Evolutionary conservation across 768 basidiomycete species (phyloP).

Genomic region (Floccularia luteovirens): DNA sequence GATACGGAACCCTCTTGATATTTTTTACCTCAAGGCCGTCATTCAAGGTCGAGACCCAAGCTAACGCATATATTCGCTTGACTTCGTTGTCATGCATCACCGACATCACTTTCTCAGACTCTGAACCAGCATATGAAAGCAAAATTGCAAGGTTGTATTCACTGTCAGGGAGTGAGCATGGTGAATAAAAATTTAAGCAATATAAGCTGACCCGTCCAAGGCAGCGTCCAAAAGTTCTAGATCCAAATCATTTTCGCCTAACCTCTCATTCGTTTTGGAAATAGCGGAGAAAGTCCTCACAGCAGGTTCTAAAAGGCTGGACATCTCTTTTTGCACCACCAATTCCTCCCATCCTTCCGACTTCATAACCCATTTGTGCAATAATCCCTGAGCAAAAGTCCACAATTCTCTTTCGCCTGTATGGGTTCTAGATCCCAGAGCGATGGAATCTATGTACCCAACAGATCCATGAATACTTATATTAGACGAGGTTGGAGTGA

Average conservation of each 20-base stretch:
- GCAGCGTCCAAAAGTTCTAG: slow-evolving; percentile 70
- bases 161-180: slow-evolving; percentile 18
- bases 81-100: slow-evolving; percentile 41
- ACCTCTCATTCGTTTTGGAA: slow-evolving; percentile 12
- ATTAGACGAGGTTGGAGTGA: slow-evolving; percentile 32
- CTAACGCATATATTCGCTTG: slow-evolving; percentile 59
- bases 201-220: slow-evolving; percentile 39
- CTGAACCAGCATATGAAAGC: slow-evolving; percentile 46
- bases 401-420: slow-evolving; percentile 51
- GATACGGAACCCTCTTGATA: slow-evolving; percentile 62
- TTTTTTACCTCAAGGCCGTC: slow-evolving; percentile 37
- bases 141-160: slow-evolving; percentile 51
- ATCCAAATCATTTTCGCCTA: slow-evolving; percentile 34
- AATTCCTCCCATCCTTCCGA: slow-evolving; percentile 68
- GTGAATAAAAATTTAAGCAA: slow-evolving; percentile 3
- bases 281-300: slow-evolving; percentile 34
- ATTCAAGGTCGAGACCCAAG: slow-evolving; percentile 36
- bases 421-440: slow-evolving; percentile 34
- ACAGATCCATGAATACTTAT: slow-evolving; percentile 29
- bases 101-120: slow-evolving; percentile 11
- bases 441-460: slow-evolving; percentile 62
- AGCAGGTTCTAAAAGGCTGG: slow-evolving; percentile 35
- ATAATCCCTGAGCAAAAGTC: slow-evolving; percentile 56
- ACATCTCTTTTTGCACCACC: slow-evolving; percentile 48
- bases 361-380: slow-evolving; percentile 68